Base-by-base conservation (phyloP, 768 basidiomycete genomes). In the Mycena latifolia region DNA sequence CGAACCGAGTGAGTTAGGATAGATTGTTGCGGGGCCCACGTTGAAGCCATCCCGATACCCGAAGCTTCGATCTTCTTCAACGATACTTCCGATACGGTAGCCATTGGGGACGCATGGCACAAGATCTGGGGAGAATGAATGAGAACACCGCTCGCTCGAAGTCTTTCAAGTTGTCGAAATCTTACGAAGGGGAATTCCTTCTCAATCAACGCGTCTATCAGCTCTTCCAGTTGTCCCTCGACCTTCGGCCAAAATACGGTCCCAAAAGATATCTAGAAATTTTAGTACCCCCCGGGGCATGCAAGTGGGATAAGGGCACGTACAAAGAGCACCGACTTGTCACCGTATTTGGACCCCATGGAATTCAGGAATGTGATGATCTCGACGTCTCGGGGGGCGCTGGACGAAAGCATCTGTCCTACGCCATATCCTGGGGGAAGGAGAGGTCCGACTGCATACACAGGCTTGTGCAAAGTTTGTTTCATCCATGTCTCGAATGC, bases 401-500 rank as follows among this genome's bases (percentile, higher is more conserved):
- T 22, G 3, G 22, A 43, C 10, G 33, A 20, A 5, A 17, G 5
- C 15, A 33, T 33, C 31, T 33, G 31, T 33, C 31, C 31, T 33
- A 5, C 10, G 2, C 28, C 48, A 14, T 50, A 31, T 9, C 48
- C 17, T 12, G 56, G 51, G 7, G 48, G 63, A 18, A 65, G 56
- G 14, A 65, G 54, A 17, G 63, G 63, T 12, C 63, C 63, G 2
- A 65, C 63, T 9, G 47, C 20, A 25, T 58, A 65, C 0, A 65
- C 29, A 4, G 55, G 39, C 28, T 57, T 57, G 28, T 55, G 20
- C 27, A 63, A 15, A 2, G 51, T 37, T 1, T 41, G 1, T n/a
- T n/a, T 50, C 7, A 45, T 12, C 47, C 47, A 64, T 3, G 3
- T 17, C 46, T 64, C 24, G 15, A 64, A n/a, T 37, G 63, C 63